These are phyloP conservation scores for Fusarium vanettenii DNA, from an alignment of 2,329 filamentous ascomycete genomes.

Conservation along the genomic window DNA sequence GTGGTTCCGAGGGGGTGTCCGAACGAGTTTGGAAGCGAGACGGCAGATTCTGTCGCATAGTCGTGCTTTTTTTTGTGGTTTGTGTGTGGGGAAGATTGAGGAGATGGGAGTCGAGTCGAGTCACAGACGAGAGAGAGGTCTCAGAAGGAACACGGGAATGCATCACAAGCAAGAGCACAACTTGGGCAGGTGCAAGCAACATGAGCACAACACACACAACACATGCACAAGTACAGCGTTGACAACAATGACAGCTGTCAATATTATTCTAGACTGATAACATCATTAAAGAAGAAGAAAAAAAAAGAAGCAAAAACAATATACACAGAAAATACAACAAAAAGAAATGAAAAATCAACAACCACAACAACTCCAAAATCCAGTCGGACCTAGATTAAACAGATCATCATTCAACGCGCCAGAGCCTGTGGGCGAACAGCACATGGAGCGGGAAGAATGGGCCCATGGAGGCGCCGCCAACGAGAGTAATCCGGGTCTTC, in stretches of 20 bases:
- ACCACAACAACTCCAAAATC: background rate
- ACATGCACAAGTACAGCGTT: background rate
- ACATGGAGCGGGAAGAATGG: constrained; percentile 39
- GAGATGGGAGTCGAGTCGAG: constrained; percentile 1
- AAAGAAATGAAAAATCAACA: background rate
- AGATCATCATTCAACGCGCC: constrained; percentile 28
- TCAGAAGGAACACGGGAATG: background rate
- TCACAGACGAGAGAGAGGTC: background rate
- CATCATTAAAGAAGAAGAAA: background rate
- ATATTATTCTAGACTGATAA: background rate
- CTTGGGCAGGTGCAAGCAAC: background rate
- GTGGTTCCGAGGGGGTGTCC: constrained; percentile 11
- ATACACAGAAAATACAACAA: background rate
- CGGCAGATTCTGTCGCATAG: background rate
- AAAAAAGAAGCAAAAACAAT: background rate
- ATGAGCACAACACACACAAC: background rate
- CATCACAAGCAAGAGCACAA: constrained; percentile 1
- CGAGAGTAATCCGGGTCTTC: constrained; percentile 39
- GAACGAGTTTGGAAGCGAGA: constrained; percentile 9
- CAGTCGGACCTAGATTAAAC: constrained; percentile 14
- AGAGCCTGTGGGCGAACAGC: constrained; percentile 37
- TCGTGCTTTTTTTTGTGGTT: constrained; percentile 5
- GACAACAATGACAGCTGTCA: background rate
- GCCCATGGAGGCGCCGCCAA: constrained; percentile 40
- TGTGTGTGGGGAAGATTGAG: constrained; percentile 11